A percentile compares a stretch with the other conserved stretches of the same genome.
phyloP scores from a whole-genome alignment of 805 yeast species.

The Nakazawaea siamensis region DNA sequence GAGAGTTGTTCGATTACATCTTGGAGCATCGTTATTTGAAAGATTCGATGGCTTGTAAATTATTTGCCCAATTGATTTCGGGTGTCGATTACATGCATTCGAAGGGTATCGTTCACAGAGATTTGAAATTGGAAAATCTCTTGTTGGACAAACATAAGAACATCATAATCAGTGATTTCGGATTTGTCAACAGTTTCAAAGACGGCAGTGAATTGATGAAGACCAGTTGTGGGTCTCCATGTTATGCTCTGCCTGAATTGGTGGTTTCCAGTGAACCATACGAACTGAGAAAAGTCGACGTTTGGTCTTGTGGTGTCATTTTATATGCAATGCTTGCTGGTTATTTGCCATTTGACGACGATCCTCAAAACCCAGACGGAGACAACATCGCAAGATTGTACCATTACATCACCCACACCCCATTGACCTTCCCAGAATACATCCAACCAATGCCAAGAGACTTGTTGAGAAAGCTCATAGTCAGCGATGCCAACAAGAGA shows the following conservation, averaged over 20 bases:
- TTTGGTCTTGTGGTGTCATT: constrained; percentile 96
- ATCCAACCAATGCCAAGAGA: constrained; percentile 88
- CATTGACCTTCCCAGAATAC: constrained; percentile 92
- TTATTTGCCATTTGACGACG: constrained; percentile 95
- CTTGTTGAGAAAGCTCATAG: constrained; percentile 72
- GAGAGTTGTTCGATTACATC: constrained; percentile 91
- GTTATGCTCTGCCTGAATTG: constrained; percentile 97
- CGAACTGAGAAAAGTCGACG: constrained; percentile 88
- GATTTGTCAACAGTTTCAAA: constrained; percentile 84
- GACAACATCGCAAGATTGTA: constrained; percentile 86
- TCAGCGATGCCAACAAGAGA: constrained; percentile 77
- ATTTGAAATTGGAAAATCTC: constrained; percentile 66
- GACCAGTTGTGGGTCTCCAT: constrained; percentile 95
- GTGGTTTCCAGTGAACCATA: constrained; percentile 84
- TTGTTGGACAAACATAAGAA: constrained; percentile 80
- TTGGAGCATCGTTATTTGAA: constrained; percentile 79
- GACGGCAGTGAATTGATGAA: constrained; percentile 71
- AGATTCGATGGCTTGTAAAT: constrained; percentile 75
- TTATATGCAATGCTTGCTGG: constrained; percentile 96
- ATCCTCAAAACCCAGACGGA: constrained; percentile 93
- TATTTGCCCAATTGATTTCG: constrained; percentile 87
- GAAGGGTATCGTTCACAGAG: constrained; percentile 74
- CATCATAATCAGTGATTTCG: constrained; percentile 83
- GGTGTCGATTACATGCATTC: constrained; percentile 89
- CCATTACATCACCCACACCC: constrained; percentile 84